Evolutionary conservation across 164 flowering plant genomes (phyloP).

Genomic region (Liriodendron chinense): DNA sequence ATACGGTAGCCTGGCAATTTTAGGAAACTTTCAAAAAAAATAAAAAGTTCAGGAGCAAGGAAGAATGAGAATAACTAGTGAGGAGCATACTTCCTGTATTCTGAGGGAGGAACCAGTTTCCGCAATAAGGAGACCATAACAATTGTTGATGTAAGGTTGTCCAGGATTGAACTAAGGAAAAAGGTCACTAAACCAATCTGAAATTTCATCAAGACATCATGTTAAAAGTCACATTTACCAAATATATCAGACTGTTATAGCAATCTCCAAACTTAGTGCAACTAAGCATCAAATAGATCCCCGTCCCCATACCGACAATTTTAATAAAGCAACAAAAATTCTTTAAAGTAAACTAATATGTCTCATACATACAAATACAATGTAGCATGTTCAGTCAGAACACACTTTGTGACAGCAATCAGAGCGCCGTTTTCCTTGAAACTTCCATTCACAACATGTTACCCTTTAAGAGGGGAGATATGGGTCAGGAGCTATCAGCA

Average conservation of each 20-base stretch:
- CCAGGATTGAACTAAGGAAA: constrained; percentile 90
- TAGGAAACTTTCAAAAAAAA: neutral
- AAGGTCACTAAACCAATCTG: constrained; percentile 96
- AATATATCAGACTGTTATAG: neutral
- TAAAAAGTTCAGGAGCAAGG: neutral
- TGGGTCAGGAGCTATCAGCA: neutral
- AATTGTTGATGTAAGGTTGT: constrained; percentile 93
- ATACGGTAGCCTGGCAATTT: neutral
- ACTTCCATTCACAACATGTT: neutral
- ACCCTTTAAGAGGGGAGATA: neutral
- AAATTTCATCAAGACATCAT: constrained; percentile 15
- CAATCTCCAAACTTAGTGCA: neutral
- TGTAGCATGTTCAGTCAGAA: neutral
- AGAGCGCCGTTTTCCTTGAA: neutral
- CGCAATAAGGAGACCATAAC: constrained; percentile 94
- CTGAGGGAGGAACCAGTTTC: constrained; percentile 91
- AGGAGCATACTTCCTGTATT: constrained; percentile 82
- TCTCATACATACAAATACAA: neutral
- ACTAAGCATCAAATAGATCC: neutral
- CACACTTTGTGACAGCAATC: neutral
- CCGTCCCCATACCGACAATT: neutral
- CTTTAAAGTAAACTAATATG: neutral
- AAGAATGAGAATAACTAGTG: neutral
- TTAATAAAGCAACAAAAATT: neutral
- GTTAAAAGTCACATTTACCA: neutral